These are phyloP conservation scores for Boletus edulis DNA, from an alignment of 768 basidiomycete species.

Conservation along the genomic window DNA sequence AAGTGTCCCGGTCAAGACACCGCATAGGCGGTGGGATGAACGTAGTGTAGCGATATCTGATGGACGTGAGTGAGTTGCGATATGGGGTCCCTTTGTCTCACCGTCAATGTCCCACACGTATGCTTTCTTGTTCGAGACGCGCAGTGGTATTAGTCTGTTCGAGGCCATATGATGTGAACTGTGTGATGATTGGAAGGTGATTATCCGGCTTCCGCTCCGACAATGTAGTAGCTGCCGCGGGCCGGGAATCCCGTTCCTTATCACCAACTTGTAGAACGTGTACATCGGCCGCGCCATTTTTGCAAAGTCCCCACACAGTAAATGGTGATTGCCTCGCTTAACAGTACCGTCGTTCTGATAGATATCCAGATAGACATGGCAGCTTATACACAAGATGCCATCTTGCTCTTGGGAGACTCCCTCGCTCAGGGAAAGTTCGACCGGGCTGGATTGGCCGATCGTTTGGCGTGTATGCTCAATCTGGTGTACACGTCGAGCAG, in stretches of 20 bases:
- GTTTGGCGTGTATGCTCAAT: conserved; percentile 43
- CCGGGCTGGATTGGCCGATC: conserved; percentile 61
- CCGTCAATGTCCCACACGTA: conserved; percentile 91
- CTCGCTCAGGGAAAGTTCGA: conserved; percentile 72
- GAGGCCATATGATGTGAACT: conserved; percentile 6
- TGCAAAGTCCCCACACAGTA: neutral
- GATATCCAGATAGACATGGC: conserved; percentile 39
- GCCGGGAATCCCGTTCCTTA: neutral
- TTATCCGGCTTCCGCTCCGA: conserved; percentile 21
- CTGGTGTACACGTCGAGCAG: neutral
- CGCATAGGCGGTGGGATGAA: conserved; percentile 77
- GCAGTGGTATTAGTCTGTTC: conserved; percentile 47
- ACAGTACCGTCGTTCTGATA: neutral
- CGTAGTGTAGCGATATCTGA: conserved; percentile 81
- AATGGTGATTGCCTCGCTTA: neutral
- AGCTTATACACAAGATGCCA: conserved; percentile 53
- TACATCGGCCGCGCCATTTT: too few relatives aligned
- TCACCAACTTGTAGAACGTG: neutral
- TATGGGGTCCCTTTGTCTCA: conserved; percentile 27
- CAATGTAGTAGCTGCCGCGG: too few relatives aligned
- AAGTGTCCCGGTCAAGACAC: conserved; percentile 84
- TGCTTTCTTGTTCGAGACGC: conserved; percentile 74
- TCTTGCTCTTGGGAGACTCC: conserved; percentile 82
- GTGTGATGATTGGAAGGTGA: too few relatives aligned
- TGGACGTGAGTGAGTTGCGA: conserved; percentile 5